Percentiles rank a stretch among this genome's conserved stretches.
Evolutionary conservation across 2,329 filamentous ascomycete species (phyloP).

Genomic region (Paecilomyces fulvus): DNA sequence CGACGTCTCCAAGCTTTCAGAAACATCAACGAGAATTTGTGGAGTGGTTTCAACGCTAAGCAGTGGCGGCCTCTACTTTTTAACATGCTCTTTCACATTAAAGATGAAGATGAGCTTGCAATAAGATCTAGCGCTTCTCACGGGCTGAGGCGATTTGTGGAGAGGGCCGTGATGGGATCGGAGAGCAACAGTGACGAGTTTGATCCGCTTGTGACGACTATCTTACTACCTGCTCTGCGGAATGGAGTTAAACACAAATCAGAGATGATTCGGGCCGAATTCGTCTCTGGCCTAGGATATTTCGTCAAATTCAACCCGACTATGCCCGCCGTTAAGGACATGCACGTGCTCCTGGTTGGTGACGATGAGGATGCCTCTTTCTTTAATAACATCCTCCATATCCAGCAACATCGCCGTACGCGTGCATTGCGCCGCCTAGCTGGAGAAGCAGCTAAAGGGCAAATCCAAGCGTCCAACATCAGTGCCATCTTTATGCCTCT

Average conservation of each 20-base stretch:
- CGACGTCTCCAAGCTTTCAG: conserved; percentile 69
- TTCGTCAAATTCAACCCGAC: conserved; percentile 62
- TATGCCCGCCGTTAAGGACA: conserved; percentile 65
- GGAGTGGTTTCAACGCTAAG: conserved; percentile 51
- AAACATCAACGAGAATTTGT: conserved; percentile 56
- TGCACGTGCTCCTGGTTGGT: conserved; percentile 59
- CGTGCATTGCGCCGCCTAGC: conserved; percentile 74
- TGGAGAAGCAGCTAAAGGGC: conserved; percentile 53
- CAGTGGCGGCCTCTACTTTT: conserved; percentile 85
- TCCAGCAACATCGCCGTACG: conserved; percentile 76
- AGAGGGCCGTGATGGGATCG: conserved; percentile 46
- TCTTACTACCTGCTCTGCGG: conserved; percentile 69
- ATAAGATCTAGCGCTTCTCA: conserved; percentile 78
- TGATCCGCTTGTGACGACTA: conserved; percentile 53
- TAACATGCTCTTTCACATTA: conserved; percentile 82
- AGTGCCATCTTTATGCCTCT: conserved; percentile 83
- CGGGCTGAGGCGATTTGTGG: conserved; percentile 68
- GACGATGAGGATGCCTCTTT: conserved; percentile 77
- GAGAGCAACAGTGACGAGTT: conserved; percentile 35
- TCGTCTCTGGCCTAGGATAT: conserved; percentile 68
- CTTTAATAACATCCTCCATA: conserved; percentile 86
- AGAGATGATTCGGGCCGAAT: conserved; percentile 77
- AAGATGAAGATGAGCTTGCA: conserved; percentile 78
- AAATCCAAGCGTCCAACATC: conserved; percentile 68
- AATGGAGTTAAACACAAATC: conserved; percentile 68